Base-by-base conservation (phyloP, 2,329 filamentous ascomycete species). In the Seiridium unicorne region DNA sequence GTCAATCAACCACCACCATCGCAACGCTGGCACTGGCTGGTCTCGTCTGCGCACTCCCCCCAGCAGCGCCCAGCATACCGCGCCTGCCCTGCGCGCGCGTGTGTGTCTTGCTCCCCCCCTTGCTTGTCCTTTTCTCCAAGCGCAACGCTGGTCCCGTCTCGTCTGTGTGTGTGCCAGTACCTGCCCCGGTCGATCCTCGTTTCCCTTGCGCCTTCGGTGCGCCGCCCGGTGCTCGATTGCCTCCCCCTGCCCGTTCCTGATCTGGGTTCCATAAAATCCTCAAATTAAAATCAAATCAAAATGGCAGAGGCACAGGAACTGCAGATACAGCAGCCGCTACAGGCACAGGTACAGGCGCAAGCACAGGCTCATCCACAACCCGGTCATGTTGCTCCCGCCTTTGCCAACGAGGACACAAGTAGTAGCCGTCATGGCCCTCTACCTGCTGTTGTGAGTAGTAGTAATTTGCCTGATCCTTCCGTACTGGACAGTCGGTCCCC, bases 241-340 rank as follows among this genome's bases (percentile, higher is more conserved):
- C 57, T 64, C 64, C 70, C 70, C 70, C 70, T 73, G 70, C 55
- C 65, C 70, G 66, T 68, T 40, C 31, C 36, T 46, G 69, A 70
- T 72, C 69, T 55, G 51, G 51, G 68, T 65, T 66, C 67, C 66
- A 69, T 69, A 69, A 70, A 68, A 68, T 67, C 65, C 67, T 68
- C 69, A 72, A 73, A 72, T 72, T 72, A 72, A 73, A 72, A 68
- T 68, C 69, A 71, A 73, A 73, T 72, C 69, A 71, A 58, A 70
- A 72, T 71, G 70, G 66, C 69, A 72, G 70, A 71, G 66, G 66
- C 68, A 70, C 67, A 72, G 65, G 65, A 72, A 66, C 70, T 70
- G 70, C 70, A 13, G 38, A 42, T 42, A 42, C 38, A 42, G 38
- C 38, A 35, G 38, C 18, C 38, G 35, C 18, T 38, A 53, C 32